Evolutionary conservation across 2,329 filamentous ascomycete species (phyloP).

Genomic region (Colletotrichum tropicale): DNA sequence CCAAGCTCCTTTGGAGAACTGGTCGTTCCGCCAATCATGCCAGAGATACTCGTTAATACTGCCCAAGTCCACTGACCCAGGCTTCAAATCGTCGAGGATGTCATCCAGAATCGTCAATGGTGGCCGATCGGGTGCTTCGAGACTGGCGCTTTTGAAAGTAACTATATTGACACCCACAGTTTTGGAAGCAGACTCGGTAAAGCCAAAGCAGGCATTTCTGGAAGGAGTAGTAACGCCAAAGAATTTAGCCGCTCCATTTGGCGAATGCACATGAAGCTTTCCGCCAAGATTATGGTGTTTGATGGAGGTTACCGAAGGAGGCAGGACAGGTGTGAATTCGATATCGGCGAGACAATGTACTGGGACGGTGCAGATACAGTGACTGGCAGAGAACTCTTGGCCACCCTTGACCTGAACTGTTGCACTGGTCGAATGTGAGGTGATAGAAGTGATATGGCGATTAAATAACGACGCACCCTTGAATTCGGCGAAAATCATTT

Average conservation of each 20-base stretch:
- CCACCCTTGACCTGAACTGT: background rate
- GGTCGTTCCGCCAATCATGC: background rate
- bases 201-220: background rate
- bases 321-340: background rate
- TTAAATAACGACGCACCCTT: background rate
- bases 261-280: background rate
- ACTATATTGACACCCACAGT: background rate
- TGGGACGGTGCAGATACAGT: background rate
- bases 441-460: background rate
- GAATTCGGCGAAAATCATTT: background rate
- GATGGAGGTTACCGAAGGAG: background rate
- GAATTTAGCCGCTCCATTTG: background rate
- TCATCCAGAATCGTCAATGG: background rate
- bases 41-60: background rate
- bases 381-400: background rate
- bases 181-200: background rate
- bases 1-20: background rate
- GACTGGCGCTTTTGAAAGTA: background rate
- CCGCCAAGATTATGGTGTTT: background rate
- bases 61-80: background rate
- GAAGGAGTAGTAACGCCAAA: background rate
- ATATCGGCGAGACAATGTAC: background rate
- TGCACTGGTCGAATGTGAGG: accelerated
- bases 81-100: background rate
- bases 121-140: background rate